A percentile compares a stretch with the other conserved stretches of the same genome.
phyloP scores from a whole-genome alignment of 805 yeast species.

The Hanseniaspora lindneri region DNA sequence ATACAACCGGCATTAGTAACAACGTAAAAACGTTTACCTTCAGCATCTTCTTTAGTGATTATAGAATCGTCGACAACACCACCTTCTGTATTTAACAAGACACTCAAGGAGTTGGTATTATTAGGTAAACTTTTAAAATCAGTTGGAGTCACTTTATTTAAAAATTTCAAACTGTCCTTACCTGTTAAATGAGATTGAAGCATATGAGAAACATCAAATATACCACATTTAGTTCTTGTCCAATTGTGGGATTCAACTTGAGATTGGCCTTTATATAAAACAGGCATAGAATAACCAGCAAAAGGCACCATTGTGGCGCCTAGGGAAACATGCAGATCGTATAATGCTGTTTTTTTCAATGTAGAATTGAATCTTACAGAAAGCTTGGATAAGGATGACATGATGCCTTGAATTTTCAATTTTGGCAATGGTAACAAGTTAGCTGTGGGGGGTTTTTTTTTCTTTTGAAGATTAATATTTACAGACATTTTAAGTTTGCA shows the following conservation, averaged over 20 bases:
- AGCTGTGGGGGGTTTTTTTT: no score
- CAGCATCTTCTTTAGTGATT: constrained; percentile 62
- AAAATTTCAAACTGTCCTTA: constrained; percentile 48
- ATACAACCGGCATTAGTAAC: constrained; percentile 96
- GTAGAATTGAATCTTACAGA: constrained; percentile 27
- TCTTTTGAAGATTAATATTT: no score
- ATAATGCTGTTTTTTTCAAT: constrained; percentile 61
- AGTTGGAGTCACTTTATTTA: constrained; percentile 79
- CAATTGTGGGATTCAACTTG: constrained; percentile 91
- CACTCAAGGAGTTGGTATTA: constrained; percentile 62
- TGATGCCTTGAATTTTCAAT: no score
- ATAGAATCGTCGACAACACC: constrained; percentile 89
- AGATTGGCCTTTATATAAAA: constrained; percentile 67
- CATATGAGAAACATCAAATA: constrained; percentile 97
- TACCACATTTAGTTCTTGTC: constrained; percentile 79
- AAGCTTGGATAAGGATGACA: constrained; percentile 9
- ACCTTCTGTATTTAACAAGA: constrained; percentile 61
- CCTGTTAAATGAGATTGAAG: constrained; percentile 77
- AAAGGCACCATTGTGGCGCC: constrained; percentile 91
- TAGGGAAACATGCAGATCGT: constrained; percentile 60
- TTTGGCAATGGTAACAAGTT: no score
- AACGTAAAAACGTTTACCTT: constrained; percentile 45
- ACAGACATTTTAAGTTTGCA: no score
- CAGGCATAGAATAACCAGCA: constrained; percentile 96
- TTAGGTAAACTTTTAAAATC: constrained; percentile 50